Evolutionary conservation across 1,284 basidiomycete genomes (phyloP).

Genomic region (Cryptococcus hybrid): DNA sequence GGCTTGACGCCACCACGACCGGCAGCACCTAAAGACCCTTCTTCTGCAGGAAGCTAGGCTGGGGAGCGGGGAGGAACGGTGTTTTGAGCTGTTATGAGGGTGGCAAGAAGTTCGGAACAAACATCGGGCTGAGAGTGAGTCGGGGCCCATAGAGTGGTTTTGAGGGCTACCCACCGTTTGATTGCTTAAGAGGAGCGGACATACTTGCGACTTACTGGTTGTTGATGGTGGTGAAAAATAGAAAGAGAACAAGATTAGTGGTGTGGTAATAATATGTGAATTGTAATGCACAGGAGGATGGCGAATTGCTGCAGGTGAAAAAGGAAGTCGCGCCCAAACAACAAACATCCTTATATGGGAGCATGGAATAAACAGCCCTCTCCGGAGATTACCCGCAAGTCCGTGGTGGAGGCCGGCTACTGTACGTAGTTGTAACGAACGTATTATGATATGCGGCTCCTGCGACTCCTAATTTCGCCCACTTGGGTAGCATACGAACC

Average conservation of each 20-base stretch:
- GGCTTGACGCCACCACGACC: slow-evolving; percentile 17
- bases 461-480: no score
- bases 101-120: background rate
- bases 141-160: background rate
- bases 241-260: background rate
- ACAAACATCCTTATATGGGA: background rate
- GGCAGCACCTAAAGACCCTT: slow-evolving; percentile 43
- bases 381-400: no score
- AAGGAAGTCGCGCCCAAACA: slow-evolving; percentile 10
- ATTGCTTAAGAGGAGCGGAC: slow-evolving; percentile 16
- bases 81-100: slow-evolving; percentile 12
- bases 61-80: slow-evolving; percentile 7
- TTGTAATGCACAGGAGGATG: background rate
- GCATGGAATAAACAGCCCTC: no score
- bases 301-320: background rate
- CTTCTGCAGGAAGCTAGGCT: slow-evolving; percentile 43
- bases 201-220: slow-evolving; percentile 3
- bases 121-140: background rate
- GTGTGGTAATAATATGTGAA: background rate
- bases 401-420: no score
- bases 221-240: background rate
- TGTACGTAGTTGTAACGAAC: no score
- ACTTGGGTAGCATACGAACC: no score
- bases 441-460: no score
- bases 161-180: slow-evolving; percentile 9